Evolutionary conservation across 2,329 filamentous ascomycete genomes (phyloP).

Genomic region (Chrysoporthe austroafricana): DNA sequence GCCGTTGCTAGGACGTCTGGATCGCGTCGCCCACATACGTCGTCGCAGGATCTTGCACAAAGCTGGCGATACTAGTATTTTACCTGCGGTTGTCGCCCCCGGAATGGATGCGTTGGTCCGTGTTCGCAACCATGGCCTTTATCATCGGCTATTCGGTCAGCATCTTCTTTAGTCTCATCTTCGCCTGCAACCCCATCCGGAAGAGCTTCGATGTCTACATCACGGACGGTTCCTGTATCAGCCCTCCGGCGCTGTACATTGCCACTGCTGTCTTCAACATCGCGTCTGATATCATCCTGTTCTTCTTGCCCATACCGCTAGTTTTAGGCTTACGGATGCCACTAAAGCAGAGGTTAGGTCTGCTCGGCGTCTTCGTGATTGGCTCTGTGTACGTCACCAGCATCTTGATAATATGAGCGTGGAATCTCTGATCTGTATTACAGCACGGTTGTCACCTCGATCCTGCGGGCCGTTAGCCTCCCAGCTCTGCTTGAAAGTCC

Average conservation of each 20-base stretch:
- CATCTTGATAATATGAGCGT: accelerated
- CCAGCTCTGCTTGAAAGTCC: slow-evolving; percentile 33
- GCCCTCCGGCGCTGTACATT: slow-evolving; percentile 52
- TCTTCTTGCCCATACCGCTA: slow-evolving; percentile 50
- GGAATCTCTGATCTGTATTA: slow-evolving; percentile 37
- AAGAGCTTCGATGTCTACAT: slow-evolving; percentile 39
- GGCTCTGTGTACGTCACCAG: slow-evolving; percentile 15
- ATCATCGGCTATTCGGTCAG: slow-evolving; percentile 38
- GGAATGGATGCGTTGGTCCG: slow-evolving; percentile 38
- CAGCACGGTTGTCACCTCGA: slow-evolving; percentile 42
- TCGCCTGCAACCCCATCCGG: slow-evolving; percentile 43
- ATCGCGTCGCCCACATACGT: slow-evolving; percentile 39
- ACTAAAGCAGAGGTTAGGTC: slow-evolving; percentile 49
- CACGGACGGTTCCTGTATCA: slow-evolving; percentile 45
- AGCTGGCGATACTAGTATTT: slow-evolving; percentile 44
- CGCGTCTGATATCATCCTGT: slow-evolving; percentile 50
- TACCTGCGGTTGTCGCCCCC: slow-evolving; percentile 44
- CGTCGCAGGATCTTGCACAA: slow-evolving; percentile 41
- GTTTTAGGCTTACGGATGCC: slow-evolving; percentile 51
- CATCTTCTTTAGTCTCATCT: slow-evolving; percentile 41
- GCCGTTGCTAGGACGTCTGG: slow-evolving; percentile 34
- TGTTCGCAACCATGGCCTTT: slow-evolving; percentile 38
- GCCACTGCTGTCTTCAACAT: slow-evolving; percentile 53
- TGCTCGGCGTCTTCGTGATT: slow-evolving; percentile 47
- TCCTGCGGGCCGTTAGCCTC: slow-evolving; percentile 37